Evolutionary conservation across 805 yeast genomes (phyloP).

Genomic region (Hanseniaspora pseudoguilliermondii): DNA sequence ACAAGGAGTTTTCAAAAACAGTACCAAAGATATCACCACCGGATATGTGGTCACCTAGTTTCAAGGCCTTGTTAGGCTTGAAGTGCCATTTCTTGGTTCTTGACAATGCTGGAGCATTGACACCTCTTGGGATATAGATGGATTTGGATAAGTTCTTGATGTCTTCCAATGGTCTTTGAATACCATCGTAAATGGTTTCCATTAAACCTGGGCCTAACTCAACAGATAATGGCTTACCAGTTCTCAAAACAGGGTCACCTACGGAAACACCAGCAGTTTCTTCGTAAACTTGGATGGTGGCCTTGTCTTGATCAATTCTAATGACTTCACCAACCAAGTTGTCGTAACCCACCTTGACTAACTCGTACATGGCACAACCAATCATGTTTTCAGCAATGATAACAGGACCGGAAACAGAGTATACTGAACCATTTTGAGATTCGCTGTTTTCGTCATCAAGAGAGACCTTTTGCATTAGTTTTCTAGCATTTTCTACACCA

Average conservation of each 20-base stretch:
- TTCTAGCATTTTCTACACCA: conserved; percentile 93
- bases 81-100: conserved; percentile 77
- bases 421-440: conserved; percentile 74
- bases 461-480: conserved; percentile 74
- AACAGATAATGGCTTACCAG: conserved; percentile 97
- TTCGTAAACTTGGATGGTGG: conserved; percentile 97
- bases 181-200: conserved; percentile 99
- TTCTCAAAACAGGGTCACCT: conserved; percentile 96
- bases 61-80: conserved; percentile 53
- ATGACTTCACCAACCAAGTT: conserved; percentile 96
- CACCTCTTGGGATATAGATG: conserved; percentile 97
- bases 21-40: conserved; percentile 97
- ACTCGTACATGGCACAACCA: conserved; percentile 99
- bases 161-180: conserved; percentile 94
- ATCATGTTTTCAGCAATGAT: conserved; percentile 96
- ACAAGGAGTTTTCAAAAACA: conserved; percentile 83
- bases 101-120: conserved; percentile 87
- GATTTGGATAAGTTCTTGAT: conserved; percentile 79
- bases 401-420: conserved; percentile 96
- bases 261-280: conserved; percentile 99
- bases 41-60: conserved; percentile 92
- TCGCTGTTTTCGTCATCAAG: conserved; percentile 55
- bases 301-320: conserved; percentile 91
- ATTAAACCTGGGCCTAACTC: conserved; percentile 98
- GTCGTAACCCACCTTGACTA: conserved; percentile 95